Evolutionary conservation across 1,284 basidiomycete genomes (phyloP), one percentile per base, ranked within the genome.

Genomic region (Mycena sp.): DNA sequence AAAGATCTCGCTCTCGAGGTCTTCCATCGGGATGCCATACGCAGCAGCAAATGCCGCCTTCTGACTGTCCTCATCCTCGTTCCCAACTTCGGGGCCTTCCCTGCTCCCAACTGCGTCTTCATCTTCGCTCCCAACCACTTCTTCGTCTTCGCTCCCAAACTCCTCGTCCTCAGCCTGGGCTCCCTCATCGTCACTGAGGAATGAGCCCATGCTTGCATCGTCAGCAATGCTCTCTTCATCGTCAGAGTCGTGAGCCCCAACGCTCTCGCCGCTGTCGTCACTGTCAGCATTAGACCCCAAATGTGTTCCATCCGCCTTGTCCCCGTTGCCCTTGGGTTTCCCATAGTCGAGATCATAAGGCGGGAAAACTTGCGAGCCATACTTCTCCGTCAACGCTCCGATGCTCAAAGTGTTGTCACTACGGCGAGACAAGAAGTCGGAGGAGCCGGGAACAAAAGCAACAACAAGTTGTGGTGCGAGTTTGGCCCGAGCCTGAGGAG

Each of bases 231-330:
- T 26, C 26, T 35, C 48, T 17, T 21, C 48, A 12, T 51, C 48
- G 10, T n/a, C n/a, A n/a, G 25, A 30, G 30, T 51, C 28, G 19
- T 51, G 28, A n/a, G 28, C 21, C 17, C 45, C 45, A 16, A 48
- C 45, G 48, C 48, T 51, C 28, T 51, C 48, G 48, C 48, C 48
- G 12, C 32, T 32, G 21, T 51, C 48, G 32, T 41, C 40, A 55
- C 17, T 21, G 12, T 40, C 28, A 32, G n/a, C n/a, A n/a, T n/a
- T n/a, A n/a, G n/a, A n/a, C n/a, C n/a, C n/a, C n/a, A n/a, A n/a
- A n/a, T n/a, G 48, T 19, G 28, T 7, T n/a, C 16, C 32, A 25
- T 37, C 35, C 35, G 55, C 26, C 35, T 21, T 35, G 10, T 58
- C 23, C 32, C 17, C 16, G n/a, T 51, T 29, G 12, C 30, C 32